Evolutionary conservation across 2,329 filamentous ascomycete species (phyloP).

Genomic region (Cordyceps cateniannulata): DNA sequence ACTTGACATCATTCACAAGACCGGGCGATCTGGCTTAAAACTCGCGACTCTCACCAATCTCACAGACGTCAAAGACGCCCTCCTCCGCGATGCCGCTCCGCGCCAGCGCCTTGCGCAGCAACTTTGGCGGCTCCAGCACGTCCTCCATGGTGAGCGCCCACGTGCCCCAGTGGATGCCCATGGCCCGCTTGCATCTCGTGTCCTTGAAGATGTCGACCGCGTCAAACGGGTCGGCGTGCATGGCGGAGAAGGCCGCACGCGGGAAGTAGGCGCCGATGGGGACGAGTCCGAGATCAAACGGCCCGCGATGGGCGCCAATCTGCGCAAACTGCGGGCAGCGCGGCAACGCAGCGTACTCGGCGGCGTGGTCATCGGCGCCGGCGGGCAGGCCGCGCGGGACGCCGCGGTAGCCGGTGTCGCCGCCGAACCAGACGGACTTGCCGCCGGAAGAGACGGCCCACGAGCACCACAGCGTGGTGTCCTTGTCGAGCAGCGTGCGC

Average conservation of each 20-base stretch:
- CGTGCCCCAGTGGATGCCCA: slow-evolving; percentile 90
- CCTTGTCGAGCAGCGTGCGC: slow-evolving; percentile 61
- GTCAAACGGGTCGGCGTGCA: slow-evolving; percentile 85
- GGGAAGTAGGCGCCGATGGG: slow-evolving; percentile 88
- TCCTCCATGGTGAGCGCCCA: slow-evolving; percentile 85
- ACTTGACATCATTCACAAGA: background rate
- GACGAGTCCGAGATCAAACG: slow-evolving; percentile 86
- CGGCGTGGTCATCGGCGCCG: slow-evolving; percentile 62
- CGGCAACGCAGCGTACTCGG: slow-evolving; percentile 60
- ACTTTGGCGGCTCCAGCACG: slow-evolving; percentile 70
- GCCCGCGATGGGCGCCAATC: slow-evolving; percentile 72
- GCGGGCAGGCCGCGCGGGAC: slow-evolving; percentile 57
- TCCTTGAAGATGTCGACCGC: slow-evolving; percentile 85
- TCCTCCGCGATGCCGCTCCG: slow-evolving; percentile 60
- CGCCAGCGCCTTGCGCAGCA: slow-evolving; percentile 65
- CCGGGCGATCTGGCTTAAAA: slow-evolving; percentile 43
- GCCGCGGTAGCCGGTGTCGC: slow-evolving; percentile 83
- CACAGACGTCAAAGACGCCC: slow-evolving; percentile 74
- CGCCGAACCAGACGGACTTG: slow-evolving; percentile 79
- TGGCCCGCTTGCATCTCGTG: slow-evolving; percentile 67
- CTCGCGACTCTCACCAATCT: slow-evolving; percentile 76
- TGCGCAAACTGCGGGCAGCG: slow-evolving; percentile 77
- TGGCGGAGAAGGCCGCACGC: slow-evolving; percentile 63
- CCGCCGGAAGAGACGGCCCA: slow-evolving; percentile 72
- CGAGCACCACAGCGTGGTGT: slow-evolving; percentile 77